Conservation (phyloP, 2,329 filamentous ascomycete species). For the Hypomyces perniciosus region DNA sequence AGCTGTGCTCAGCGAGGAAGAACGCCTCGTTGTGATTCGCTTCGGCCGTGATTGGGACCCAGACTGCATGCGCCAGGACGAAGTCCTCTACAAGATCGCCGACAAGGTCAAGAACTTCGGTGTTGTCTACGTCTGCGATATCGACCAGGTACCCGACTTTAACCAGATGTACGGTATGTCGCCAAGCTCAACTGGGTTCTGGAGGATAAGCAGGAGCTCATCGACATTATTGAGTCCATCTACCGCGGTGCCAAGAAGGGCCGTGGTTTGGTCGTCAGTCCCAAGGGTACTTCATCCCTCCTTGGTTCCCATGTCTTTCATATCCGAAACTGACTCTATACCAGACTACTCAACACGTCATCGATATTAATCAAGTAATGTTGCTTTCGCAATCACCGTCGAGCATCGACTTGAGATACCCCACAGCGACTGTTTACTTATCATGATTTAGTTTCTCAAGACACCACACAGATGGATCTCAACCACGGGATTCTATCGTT, state of each 20-base stretch:
- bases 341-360: no score
- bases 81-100: conserved; percentile 90
- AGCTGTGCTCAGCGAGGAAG: conserved; percentile 80
- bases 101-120: conserved; percentile 92
- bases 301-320: no score
- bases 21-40: conserved; percentile 86
- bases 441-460: no score
- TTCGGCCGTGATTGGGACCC: conserved; percentile 79
- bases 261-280: conserved; percentile 89
- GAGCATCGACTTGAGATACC: no score
- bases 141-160: conserved; percentile 86
- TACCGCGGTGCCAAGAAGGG: conserved; percentile 98
- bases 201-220: conserved; percentile 96
- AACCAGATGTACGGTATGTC: conserved; percentile 47
- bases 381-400: no score
- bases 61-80: conserved; percentile 72
- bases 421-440: no score
- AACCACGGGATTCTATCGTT: background rate
- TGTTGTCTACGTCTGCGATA: conserved; percentile 88
- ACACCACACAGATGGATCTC: no score
- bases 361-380: no score
- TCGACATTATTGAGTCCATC: conserved; percentile 97
- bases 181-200: conserved; percentile 70
- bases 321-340: no score
- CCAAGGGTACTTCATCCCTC: conserved; percentile 53